Conservation (phyloP, 768 basidiomycete genomes). For the Macrolepiota albuminosa region DNA sequence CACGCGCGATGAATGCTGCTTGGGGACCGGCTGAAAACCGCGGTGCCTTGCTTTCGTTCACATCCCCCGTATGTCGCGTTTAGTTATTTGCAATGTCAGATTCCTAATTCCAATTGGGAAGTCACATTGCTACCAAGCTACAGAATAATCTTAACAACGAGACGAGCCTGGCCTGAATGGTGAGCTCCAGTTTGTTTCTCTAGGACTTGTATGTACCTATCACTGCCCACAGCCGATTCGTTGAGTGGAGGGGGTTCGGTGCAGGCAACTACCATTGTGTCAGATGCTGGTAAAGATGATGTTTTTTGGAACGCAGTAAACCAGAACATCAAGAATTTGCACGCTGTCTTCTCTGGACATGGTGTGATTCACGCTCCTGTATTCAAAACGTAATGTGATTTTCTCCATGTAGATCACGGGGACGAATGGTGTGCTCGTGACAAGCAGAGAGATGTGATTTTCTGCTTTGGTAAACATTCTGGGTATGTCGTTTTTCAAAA, state of each 20-base stretch:
- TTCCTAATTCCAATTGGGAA: background rate
- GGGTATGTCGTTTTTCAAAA: slow-evolving; percentile 37
- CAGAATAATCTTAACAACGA: slow-evolving; percentile 30
- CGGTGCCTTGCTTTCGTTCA: slow-evolving; percentile 70
- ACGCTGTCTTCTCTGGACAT: slow-evolving; percentile 67
- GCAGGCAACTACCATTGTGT: slow-evolving; percentile 42
- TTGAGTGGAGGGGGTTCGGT: slow-evolving; percentile 51
- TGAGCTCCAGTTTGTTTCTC: slow-evolving; percentile 9
- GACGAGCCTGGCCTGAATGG: slow-evolving; percentile 42
- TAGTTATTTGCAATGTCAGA: background rate
- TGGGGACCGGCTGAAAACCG: slow-evolving; percentile 54
- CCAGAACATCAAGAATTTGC: slow-evolving; percentile 56
- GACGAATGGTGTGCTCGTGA: slow-evolving; percentile 78
- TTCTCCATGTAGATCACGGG: slow-evolving; percentile 52
- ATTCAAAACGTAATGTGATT: background rate
- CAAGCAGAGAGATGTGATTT: slow-evolving; percentile 53
- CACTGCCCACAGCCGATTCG: slow-evolving; percentile 38
- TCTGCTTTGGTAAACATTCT: slow-evolving; percentile 78
- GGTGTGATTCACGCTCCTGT: slow-evolving; percentile 30
- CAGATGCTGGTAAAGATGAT: slow-evolving; percentile 41
- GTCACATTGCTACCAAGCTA: slow-evolving; percentile 24
- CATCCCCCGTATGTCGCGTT: slow-evolving; percentile 57
- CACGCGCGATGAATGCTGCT: slow-evolving; percentile 42
- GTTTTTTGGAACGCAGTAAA: slow-evolving; percentile 63
- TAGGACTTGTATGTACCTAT: background rate